Percentiles rank a stretch among this genome's conserved stretches.
phyloP scores from a whole-genome alignment of 345 rosid genomes.

The Iberis pinnata region DNA sequence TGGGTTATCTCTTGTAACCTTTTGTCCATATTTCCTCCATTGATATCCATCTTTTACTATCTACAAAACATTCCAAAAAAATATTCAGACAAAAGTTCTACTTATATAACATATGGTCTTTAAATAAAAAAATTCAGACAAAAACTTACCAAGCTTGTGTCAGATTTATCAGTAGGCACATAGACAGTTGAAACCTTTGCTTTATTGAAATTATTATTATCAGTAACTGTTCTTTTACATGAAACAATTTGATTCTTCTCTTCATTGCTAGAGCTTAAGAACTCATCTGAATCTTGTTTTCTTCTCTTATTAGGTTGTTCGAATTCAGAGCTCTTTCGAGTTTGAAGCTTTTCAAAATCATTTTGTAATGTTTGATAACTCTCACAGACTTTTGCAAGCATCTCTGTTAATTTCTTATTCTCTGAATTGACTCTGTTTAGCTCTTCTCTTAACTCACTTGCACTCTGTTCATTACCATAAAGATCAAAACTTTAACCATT shows the following conservation, averaged over 20 bases:
- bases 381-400: constrained; percentile 30
- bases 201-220: constrained; percentile 33
- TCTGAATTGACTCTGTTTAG: constrained; percentile 41
- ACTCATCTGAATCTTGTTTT: constrained; percentile 31
- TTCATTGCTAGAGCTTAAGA: constrained; percentile 49
- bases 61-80: too few relatives aligned
- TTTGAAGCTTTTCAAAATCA: constrained; percentile 32
- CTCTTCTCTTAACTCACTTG: constrained; percentile 35
- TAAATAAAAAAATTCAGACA: not conserved
- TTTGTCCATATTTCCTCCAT: constrained; percentile 99
- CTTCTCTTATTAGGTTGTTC: constrained; percentile 34
- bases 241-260: constrained; percentile 31
- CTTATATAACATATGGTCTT: too few relatives aligned
- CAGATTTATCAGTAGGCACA: constrained; percentile 41
- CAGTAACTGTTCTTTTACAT: constrained; percentile 40
- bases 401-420: constrained; percentile 49
- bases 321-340: constrained; percentile 12
- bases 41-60: constrained; percentile 95
- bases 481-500: not conserved
- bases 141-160: constrained; percentile 55
- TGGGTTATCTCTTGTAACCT: constrained; percentile 96
- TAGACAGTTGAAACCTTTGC: constrained; percentile 38
- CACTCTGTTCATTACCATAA: constrained; percentile 26
- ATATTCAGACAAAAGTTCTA: too few relatives aligned
- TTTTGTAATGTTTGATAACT: constrained; percentile 30